A percentile compares a stretch with the other conserved stretches of the same genome.
Conservation (phyloP, 805 yeast species). For the Cyberlindnera maritima region DNA sequence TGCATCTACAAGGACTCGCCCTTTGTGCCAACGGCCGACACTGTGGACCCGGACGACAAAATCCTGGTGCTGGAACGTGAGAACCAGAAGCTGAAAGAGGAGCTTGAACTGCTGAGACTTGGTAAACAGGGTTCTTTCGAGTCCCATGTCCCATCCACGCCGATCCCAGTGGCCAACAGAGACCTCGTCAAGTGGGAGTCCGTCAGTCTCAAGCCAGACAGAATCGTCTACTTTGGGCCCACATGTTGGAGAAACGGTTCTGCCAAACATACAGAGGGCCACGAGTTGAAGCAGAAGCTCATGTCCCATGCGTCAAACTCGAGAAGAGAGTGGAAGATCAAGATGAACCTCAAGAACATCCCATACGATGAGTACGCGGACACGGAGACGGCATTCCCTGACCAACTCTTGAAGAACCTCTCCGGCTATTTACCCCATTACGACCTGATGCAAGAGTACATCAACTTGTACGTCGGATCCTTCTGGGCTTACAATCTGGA, state of each 20-base stretch:
- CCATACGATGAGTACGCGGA: conserved; percentile 11
- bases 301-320: conserved; percentile 17
- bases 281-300: conserved; percentile 14
- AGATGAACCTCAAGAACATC: conserved; percentile 11
- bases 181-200: conserved; percentile 9
- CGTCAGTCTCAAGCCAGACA: conserved; percentile 10
- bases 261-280: conserved; percentile 1
- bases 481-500: conserved; percentile 19
- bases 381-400: conserved; percentile 9
- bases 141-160: neutral
- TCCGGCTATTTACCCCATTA: conserved; percentile 21
- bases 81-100: conserved; percentile 17
- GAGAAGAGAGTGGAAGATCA: conserved; percentile 23
- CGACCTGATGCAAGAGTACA: conserved; percentile 14
- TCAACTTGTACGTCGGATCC: conserved; percentile 16
- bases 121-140: neutral
- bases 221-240: conserved; percentile 21
- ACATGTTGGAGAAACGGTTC: conserved; percentile 23
- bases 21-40: conserved; percentile 28
- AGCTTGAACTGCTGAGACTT: conserved; percentile 14
- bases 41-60: conserved; percentile 12
- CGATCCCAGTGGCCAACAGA: neutral
- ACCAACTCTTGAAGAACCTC: conserved; percentile 14
- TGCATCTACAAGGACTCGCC: conserved; percentile 30
- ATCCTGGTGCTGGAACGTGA: conserved; percentile 17